Percentiles rank a stretch among this genome's conserved stretches.
Conservation (phyloP, 805 yeast genomes). For the Wickerhamiella azymoides region DNA sequence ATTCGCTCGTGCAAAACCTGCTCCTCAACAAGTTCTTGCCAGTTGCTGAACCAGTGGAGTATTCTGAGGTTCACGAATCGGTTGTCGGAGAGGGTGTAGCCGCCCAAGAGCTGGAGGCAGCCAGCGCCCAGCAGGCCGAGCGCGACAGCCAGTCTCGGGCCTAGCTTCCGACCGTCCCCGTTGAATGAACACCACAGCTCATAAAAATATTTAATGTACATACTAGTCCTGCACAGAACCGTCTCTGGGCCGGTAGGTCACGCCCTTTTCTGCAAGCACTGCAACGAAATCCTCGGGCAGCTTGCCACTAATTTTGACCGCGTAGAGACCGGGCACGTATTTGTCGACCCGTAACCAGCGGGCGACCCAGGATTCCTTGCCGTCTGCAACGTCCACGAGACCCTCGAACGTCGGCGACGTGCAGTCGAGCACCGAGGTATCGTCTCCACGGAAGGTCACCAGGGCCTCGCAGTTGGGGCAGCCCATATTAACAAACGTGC, state of each 20-base stretch:
- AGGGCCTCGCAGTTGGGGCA: slow-evolving; percentile 95
- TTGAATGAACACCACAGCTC: too few relatives aligned
- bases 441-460: slow-evolving; percentile 65
- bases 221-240: slow-evolving; percentile 41
- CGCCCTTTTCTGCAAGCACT: slow-evolving; percentile 58
- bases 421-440: slow-evolving; percentile 72
- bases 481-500: slow-evolving; percentile 66
- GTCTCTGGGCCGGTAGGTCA: slow-evolving; percentile 85
- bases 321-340: slow-evolving; percentile 80
- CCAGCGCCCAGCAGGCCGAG: too few relatives aligned
- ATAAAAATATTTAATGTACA: background rate
- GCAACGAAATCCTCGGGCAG: slow-evolving; percentile 74
- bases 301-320: slow-evolving; percentile 84
- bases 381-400: slow-evolving; percentile 75
- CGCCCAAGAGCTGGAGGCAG: too few relatives aligned
- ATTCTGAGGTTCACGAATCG: slow-evolving; percentile 7
- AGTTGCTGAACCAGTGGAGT: slow-evolving; percentile 33
- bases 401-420: slow-evolving; percentile 96
- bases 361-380: slow-evolving; percentile 86
- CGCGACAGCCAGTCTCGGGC: too few relatives aligned
- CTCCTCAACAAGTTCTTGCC: slow-evolving; percentile 56
- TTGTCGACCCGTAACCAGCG: slow-evolving; percentile 88
- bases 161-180: too few relatives aligned
- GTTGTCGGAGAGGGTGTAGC: background rate
- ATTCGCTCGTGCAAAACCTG: slow-evolving; percentile 62